A percentile compares a stretch with the other conserved stretches of the same genome.
phyloP scores from a whole-genome alignment of 805 yeast genomes.

The Suhomyces emberorum region DNA sequence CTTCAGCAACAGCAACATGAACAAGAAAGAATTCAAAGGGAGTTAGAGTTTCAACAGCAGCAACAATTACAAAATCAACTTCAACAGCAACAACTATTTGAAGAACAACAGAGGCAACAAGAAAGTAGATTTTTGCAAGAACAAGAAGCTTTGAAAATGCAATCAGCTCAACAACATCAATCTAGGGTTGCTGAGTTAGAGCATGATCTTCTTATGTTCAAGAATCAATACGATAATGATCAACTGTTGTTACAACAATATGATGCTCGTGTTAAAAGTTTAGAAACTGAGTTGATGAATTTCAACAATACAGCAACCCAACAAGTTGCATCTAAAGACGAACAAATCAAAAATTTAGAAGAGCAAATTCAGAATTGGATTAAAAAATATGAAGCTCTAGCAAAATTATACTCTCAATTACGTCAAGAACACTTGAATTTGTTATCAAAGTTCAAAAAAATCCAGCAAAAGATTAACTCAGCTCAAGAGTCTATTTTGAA shows the following conservation, averaged over 20 bases:
- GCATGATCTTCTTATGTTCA: conserved; percentile 69
- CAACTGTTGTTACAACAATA: conserved; percentile 82
- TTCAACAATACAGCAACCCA: conserved; percentile 63
- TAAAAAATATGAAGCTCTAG: conserved; percentile 82
- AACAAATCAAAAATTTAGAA: conserved; percentile 60
- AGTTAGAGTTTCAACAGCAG: conserved; percentile 60
- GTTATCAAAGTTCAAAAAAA: conserved; percentile 71
- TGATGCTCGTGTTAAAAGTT: conserved; percentile 76
- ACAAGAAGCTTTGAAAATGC: conserved; percentile 61
- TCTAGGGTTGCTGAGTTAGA: conserved; percentile 79
- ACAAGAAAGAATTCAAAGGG: conserved; percentile 57
- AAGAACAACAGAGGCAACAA: conserved; percentile 70
- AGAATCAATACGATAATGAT: conserved; percentile 82
- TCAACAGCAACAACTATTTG: conserved; percentile 71
- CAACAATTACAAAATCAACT: conserved; percentile 65
- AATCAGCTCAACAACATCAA: conserved; percentile 65
- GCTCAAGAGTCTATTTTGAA: conserved; percentile 89
- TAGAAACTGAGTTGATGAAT: conserved; percentile 67
- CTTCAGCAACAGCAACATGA: conserved; percentile 50
- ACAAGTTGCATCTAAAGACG: conserved; percentile 75
- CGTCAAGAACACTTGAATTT: conserved; percentile 87
- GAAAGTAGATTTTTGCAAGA: conserved; percentile 65
- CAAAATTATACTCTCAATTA: conserved; percentile 83
- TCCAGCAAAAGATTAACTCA: conserved; percentile 79
- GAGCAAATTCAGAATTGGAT: conserved; percentile 80